These are phyloP conservation scores for Spergularia marina DNA, from an alignment of 148 eudicot genomes.

Conservation along the genomic window DNA sequence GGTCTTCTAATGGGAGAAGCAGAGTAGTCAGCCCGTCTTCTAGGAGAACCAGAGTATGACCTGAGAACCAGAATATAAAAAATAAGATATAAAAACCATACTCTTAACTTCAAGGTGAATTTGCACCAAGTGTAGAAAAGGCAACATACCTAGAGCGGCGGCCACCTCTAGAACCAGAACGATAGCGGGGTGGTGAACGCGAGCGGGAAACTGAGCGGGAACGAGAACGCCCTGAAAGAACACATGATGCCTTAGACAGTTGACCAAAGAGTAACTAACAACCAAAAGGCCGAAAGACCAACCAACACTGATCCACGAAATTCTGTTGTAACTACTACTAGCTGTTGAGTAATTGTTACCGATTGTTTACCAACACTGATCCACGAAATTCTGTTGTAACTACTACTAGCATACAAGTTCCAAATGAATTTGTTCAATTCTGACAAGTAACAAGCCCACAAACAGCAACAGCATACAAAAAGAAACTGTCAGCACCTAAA, in stretches of 20 bases:
- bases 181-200: slow-evolving; percentile 52
- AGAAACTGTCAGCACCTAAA: no score
- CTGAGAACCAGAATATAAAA: slow-evolving; percentile 24
- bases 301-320: no score
- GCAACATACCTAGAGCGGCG: slow-evolving; percentile 46
- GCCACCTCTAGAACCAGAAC: slow-evolving; percentile 49
- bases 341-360: no score
- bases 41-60: slow-evolving; percentile 59
- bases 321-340: no score
- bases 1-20: slow-evolving; percentile 54
- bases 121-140: neutral
- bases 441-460: no score
- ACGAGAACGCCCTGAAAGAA: slow-evolving; percentile 49
- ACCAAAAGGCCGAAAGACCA: neutral
- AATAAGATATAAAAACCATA: neutral
- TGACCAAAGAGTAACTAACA: neutral
- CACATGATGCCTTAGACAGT: neutral
- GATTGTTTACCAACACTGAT: no score
- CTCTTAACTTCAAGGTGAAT: neutral
- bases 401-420: no score
- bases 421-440: no score
- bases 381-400: no score
- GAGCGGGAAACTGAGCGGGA: slow-evolving; percentile 61
- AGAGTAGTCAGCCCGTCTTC: slow-evolving; percentile 45
- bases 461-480: no score